phyloP scores from a whole-genome alignment of 2,329 filamentous ascomycete genomes.

The Talaromyces sp. region DNA sequence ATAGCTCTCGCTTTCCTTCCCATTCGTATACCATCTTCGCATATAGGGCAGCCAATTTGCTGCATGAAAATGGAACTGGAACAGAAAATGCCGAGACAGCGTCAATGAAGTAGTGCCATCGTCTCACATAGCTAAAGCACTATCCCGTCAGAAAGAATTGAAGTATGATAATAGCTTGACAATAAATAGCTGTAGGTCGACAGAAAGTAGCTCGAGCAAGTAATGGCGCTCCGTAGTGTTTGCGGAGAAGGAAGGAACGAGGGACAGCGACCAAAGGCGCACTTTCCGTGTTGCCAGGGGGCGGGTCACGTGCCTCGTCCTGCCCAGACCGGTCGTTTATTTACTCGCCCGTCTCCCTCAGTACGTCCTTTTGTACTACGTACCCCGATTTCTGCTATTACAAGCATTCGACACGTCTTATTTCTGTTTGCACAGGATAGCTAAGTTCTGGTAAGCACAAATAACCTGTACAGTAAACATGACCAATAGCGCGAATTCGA shows the following conservation, averaged over 20 bases:
- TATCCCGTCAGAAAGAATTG: too few species aligned
- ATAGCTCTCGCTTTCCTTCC: conserved; percentile 65
- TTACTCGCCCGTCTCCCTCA: neutral
- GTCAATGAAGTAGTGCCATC: conserved; percentile 28
- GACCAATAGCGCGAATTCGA: neutral
- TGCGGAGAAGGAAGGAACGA: conserved; percentile 14
- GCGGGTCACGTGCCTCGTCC: neutral
- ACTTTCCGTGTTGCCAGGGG: conserved; percentile 13
- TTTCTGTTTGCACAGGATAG: neutral
- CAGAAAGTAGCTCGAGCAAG: neutral
- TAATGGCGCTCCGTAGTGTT: neutral
- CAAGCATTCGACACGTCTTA: neutral
- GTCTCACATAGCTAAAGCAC: neutral
- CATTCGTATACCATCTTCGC: conserved; percentile 59
- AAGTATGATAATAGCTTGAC: neutral
- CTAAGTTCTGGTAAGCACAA: neutral
- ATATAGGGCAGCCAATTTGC: neutral
- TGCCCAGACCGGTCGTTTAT: conserved; percentile 6
- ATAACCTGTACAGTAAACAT: neutral
- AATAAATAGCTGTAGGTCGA: neutral
- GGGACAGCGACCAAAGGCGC: conserved; percentile 19
- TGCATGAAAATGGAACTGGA: conserved; percentile 2
- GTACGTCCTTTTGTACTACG: neutral
- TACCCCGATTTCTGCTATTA: neutral
- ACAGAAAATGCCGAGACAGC: conserved; percentile 25